Evolutionary conservation across 2,329 filamentous ascomycete species (phyloP).

Genomic region (Colletotrichum liaoningense): DNA sequence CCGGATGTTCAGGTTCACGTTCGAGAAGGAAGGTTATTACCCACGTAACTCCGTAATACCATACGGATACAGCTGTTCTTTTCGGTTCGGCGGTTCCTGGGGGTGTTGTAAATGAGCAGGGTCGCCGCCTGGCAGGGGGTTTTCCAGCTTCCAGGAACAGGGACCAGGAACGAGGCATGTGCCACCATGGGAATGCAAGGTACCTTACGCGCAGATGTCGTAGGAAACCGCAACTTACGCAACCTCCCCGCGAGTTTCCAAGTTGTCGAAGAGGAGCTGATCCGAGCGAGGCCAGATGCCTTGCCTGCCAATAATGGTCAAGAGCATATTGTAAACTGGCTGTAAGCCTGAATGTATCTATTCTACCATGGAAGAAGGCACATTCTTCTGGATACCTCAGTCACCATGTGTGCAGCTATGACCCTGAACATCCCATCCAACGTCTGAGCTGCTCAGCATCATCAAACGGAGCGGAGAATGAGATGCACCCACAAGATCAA

Average conservation of each 20-base stretch:
- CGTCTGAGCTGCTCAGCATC: not conserved
- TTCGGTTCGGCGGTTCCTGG: not conserved
- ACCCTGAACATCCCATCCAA: not conserved
- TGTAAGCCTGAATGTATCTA: too few relatives aligned
- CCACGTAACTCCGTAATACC: not conserved
- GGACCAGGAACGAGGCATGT: conserved; percentile 22
- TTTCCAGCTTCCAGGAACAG: not conserved
- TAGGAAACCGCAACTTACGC: not conserved
- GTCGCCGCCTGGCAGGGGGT: not conserved
- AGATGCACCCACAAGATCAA: conserved; percentile 1
- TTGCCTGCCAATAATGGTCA: not conserved
- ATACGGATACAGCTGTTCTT: not conserved
- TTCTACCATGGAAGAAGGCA: not conserved
- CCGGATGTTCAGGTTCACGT: conserved; percentile 22
- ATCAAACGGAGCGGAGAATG: not conserved
- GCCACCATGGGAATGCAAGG: conserved; percentile 22
- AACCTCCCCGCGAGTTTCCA: not conserved
- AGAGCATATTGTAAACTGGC: too few relatives aligned
- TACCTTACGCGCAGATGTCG: not conserved
- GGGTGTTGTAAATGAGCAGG: not conserved
- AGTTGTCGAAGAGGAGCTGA: not conserved
- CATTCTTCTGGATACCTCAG: not conserved
- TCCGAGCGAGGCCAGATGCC: not conserved
- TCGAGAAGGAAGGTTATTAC: conserved; percentile 21
- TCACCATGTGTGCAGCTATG: not conserved